phyloP scores from a whole-genome alignment of 1,284 basidiomycete species.

The Fomitopsis palustris region DNA sequence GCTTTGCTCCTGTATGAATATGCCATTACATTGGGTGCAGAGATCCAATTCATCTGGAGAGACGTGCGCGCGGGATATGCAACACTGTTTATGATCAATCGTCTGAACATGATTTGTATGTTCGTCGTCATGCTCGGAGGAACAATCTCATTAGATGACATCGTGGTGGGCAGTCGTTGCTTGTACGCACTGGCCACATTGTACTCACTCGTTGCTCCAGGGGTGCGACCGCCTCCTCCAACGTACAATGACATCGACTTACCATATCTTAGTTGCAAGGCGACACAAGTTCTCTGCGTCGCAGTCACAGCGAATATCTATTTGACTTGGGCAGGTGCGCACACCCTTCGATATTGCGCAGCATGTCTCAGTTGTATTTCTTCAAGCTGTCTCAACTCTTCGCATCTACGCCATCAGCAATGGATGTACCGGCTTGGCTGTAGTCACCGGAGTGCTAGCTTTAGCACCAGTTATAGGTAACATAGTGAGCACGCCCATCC shows the following conservation, averaged over 20 bases:
- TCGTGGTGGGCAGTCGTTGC: background rate
- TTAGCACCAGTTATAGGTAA: background rate
- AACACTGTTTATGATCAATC: background rate
- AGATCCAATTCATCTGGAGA: background rate
- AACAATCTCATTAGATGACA: background rate
- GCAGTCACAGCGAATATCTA: background rate
- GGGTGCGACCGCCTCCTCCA: background rate
- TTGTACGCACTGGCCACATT: background rate
- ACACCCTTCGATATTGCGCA: background rate
- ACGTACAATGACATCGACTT: too few species aligned
- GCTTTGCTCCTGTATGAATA: background rate
- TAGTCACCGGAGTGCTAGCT: background rate
- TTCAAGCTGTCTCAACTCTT: background rate
- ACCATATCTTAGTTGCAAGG: too few species aligned
- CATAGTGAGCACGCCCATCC: background rate
- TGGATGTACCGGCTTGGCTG: background rate
- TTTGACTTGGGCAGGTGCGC: background rate
- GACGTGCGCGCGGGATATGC: background rate
- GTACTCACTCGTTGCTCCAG: background rate
- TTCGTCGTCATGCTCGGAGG: background rate
- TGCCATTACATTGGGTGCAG: background rate
- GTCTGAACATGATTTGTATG: background rate
- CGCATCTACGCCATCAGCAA: background rate
- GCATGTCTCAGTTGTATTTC: background rate
- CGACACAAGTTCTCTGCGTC: too few species aligned